Evolutionary conservation across 2,329 filamentous ascomycete species (phyloP), one percentile per base, ranked within the genome.

Genomic region (Pseudogymnoascus sp.): DNA sequence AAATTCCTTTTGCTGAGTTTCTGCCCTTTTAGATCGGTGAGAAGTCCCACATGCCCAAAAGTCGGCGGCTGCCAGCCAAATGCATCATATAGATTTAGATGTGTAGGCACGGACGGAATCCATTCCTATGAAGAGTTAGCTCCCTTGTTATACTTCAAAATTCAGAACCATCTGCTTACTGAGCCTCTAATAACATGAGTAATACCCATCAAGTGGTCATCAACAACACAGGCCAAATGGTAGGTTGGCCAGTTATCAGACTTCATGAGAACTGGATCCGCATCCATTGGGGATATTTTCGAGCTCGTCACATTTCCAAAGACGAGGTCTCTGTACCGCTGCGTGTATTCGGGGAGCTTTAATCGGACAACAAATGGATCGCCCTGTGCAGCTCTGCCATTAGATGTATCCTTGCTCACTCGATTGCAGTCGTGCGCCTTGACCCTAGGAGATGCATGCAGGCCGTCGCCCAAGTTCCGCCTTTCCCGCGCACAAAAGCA

Each of bases 191-290:
- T 90, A 13, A 99, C 95, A 75, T 97, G 93, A 0, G 93, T 97
- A 68, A 99, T 96, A 65, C 90, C 79, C 95, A 99, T 99, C 65
- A 89, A 80, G 74, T 97, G 91, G 72, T 99, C 95, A 72, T 99
- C 95, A 4, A 99, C 88, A 8, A 99, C 93, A 72, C 97, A 99
- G 4, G 95, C 95, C 66, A 99, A 87, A 75, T 99, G 95, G 72
- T 99, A 99, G 0, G 96, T 99, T 0, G 95, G 95, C 67, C 89
- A 89, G 0, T 92, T 93, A 73, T 99, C 95, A 0, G 87, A 88
- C 75, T 99, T 99, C 65, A 97, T 79, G 42, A 99, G 80, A 65
- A 99, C 90, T 19, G 92, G 93, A 71, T 97, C 93, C 68, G 95
- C 91, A 67, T 81, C 87, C 23, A 76, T 62, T 53, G 59, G 62